Evolutionary conservation across 2,329 filamentous ascomycete species (phyloP).

Genomic region (Aspergillaceae sp.): DNA sequence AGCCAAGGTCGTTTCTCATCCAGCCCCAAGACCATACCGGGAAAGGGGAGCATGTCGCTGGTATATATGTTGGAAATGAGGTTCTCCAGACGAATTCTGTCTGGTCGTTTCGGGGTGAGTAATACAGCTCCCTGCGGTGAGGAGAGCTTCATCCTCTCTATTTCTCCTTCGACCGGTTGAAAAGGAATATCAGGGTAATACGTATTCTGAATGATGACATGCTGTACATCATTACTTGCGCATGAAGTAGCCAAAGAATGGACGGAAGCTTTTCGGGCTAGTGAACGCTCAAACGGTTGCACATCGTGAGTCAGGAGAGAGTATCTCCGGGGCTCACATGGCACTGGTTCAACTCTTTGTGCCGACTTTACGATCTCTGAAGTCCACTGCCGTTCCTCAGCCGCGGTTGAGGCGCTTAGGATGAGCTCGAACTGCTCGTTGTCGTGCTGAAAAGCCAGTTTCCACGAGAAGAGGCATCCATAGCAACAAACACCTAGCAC

Average conservation of each 20-base stretch:
- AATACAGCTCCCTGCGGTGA: conserved; percentile 61
- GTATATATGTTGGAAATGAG: conserved; percentile 75
- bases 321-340: conserved; percentile 23
- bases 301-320: conserved; percentile 56
- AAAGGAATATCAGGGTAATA: conserved; percentile 53
- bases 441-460: conserved; percentile 71
- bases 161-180: conserved; percentile 41
- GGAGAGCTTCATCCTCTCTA: conserved; percentile 74
- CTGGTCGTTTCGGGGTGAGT: conserved; percentile 63
- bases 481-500: conserved; percentile 72
- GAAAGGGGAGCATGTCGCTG: conserved; percentile 68
- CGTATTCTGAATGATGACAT: conserved; percentile 83
- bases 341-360: conserved; percentile 42
- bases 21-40: conserved; percentile 63
- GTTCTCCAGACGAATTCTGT: conserved; percentile 68
- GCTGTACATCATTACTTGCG: conserved; percentile 57
- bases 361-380: conserved; percentile 52
- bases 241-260: conserved; percentile 69
- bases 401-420: conserved; percentile 72
- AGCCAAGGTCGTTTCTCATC: conserved; percentile 52
- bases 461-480: conserved; percentile 83
- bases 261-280: conserved; percentile 56
- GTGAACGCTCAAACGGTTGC: conserved; percentile 61
- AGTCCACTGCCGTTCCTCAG: conserved; percentile 75
- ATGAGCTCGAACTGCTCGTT: conserved; percentile 75